Conservation (phyloP, 305 asterid species). For the Rubia tinctorum region DNA sequence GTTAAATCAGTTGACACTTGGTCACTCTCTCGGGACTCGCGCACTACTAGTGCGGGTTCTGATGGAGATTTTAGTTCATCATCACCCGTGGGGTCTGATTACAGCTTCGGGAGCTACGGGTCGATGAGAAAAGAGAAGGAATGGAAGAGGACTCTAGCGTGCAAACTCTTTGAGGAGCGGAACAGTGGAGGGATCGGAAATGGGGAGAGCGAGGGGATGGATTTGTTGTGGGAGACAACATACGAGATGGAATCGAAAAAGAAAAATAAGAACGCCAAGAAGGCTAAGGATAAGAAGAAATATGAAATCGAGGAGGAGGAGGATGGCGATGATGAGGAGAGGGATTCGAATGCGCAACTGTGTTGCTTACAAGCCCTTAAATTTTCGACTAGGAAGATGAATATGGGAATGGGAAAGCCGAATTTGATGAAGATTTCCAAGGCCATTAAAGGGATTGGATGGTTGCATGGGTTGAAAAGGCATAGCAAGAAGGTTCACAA, state of each 20-base stretch:
- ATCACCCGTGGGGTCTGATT: constrained; percentile 5
- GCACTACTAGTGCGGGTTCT: neutral
- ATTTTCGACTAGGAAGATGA: constrained; percentile 79
- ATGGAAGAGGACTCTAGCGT: constrained; percentile 80
- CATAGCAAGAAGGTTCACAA: constrained; percentile 82
- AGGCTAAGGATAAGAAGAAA: constrained; percentile 17
- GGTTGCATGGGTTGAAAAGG: constrained; percentile 63
- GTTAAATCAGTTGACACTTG: neutral
- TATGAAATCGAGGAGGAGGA: constrained; percentile 6
- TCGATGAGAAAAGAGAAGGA: constrained; percentile 79
- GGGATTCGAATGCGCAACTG: constrained; percentile 38
- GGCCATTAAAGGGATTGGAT: constrained; percentile 81
- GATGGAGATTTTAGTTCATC: constrained; percentile 17
- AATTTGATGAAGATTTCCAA: constrained; percentile 68
- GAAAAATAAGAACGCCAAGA: constrained; percentile 15
- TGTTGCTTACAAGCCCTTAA: constrained; percentile 82
- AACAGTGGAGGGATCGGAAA: constrained; percentile 50
- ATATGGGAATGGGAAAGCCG: constrained; percentile 68
- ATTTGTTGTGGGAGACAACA: constrained; percentile 78
- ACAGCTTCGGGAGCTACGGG: constrained; percentile 43
- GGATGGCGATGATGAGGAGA: constrained; percentile 30
- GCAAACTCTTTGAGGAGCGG: constrained; percentile 76
- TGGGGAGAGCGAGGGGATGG: constrained; percentile 85
- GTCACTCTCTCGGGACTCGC: neutral
- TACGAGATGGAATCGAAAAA: constrained; percentile 47